Evolutionary conservation across 2,329 filamentous ascomycete genomes (phyloP), one percentile per base, ranked within the genome.

Genomic region (Didymellaceae sp.): DNA sequence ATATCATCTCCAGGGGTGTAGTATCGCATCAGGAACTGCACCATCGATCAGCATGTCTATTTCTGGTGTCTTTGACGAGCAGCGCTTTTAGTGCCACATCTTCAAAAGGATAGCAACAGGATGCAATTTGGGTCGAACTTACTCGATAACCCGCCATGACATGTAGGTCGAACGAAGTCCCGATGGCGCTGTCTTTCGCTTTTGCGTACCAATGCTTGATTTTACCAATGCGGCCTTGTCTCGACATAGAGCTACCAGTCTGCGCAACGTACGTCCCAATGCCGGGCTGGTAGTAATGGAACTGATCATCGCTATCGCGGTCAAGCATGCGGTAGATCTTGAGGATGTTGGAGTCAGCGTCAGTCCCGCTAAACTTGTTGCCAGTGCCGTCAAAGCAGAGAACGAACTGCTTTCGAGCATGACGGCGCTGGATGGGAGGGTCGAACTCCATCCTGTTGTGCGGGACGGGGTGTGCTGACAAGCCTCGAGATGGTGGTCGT

Each of bases 91-190:
- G 16, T 5, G 6, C 14, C 10, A n/a, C 26, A 6, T 30, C 9
- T n/a, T 30, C 13, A 5, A 13, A 13, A 11, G 26, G 9, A 5
- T 30, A 25, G 21, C 3, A 16, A 2, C 28, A 9, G 25, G 32
- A 34, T 17, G 3, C 13, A 32, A n/a, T n/a, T 7, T 14, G 3
- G 13, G 13, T 32, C 2, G 24, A 31, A 35, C 91, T 77, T 68
- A 92, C 90, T 45, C 86, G 85, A 72, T 94, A 94, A 1, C 89
- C 90, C 6, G 86, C 89, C 61, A 94, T 89, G 9, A 94, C 90
- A 73, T 94, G 90, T 48, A 90, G 82, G 59, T 88, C 89, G 57
- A 95, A 93, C 0, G 87, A 90, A 0, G 87, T 88, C 1, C 67
- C 67, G 16, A 95, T 74, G 8, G 89, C 90, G 3, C 87, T 89